Percentiles rank a stretch among this genome's conserved stretches.
Evolutionary conservation across 495 filamentous ascomycete genomes (phyloP).

Genomic region (Lineolata rhizophorae): DNA sequence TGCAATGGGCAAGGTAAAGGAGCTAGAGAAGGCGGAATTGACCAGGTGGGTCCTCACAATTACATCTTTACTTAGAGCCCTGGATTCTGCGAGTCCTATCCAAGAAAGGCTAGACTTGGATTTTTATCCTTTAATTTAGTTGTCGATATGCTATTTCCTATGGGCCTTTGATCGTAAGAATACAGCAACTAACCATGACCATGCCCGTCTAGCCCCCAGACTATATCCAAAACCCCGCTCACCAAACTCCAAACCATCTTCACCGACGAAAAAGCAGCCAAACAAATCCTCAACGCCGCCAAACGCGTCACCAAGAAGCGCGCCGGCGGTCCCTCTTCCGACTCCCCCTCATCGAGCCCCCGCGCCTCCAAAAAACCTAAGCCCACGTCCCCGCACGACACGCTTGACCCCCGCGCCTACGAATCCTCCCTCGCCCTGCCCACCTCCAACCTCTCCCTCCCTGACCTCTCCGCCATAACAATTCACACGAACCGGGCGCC

Average conservation of each 20-base stretch:
- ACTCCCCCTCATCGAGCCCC: constrained; percentile 1
- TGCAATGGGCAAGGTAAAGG: constrained; percentile 46
- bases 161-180: too few species aligned
- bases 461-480: too few species aligned
- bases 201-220: too few species aligned
- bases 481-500: constrained; percentile 61
- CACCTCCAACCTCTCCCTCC: constrained; percentile 16
- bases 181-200: too few species aligned
- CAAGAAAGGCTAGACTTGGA: too few species aligned
- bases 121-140: too few species aligned
- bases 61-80: constrained; percentile 1
- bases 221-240: constrained; percentile 20
- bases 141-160: too few species aligned
- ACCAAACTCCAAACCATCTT: constrained; percentile 34
- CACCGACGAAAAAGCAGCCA: constrained; percentile 46
- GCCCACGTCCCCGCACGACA: too few species aligned
- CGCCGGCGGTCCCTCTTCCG: constrained; percentile 7
- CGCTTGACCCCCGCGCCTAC: too few species aligned
- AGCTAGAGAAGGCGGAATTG: constrained; percentile 39
- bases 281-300: constrained; percentile 34
- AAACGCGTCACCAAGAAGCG: constrained; percentile 43
- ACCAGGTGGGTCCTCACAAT: constrained; percentile 7
- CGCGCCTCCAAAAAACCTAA: constrained; percentile 18
- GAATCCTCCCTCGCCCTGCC: constrained; percentile 48
- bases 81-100: too few species aligned